Base-by-base conservation (phyloP, 768 basidiomycete species). In the Coprinopsis strossmayeri region DNA sequence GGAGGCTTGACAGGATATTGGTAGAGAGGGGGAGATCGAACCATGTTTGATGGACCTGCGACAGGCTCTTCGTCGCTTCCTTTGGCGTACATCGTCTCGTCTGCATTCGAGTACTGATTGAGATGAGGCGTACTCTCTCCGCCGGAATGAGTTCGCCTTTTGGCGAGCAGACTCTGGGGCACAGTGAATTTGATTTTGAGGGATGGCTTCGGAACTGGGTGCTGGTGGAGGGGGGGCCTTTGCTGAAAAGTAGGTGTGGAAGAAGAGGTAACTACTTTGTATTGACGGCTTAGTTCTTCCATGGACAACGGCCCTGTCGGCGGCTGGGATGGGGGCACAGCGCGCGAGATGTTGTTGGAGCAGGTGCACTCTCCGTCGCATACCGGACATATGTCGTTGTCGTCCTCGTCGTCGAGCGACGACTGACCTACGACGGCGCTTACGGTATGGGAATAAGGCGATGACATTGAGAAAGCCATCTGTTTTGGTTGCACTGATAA, bases 321-420 rank as follows among this genome's bases (percentile, higher is more conserved):
- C 25, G 53, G 48, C 10, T 25, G 52, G n/a, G 41, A 55, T 28
- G 34, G 49, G 42, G 42, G 45, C 15, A n/a, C 44, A n/a, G 35
- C 61, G 46, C 69, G 61, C 57, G 46, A 37, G 30, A 38, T 35
- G 26, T 65, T 70, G 71, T 74, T 79, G 64, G 68, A 64, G 74
- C 88, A 91, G 25, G 85, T 90, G 72, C 88, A 91, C 61, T 87
- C 82, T 61, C 85, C 83, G 73, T 91, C 89, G 86, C 88, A 91
- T 55, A 91, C 87, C 5, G 87, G 88, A 65, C 88, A 91, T 49
- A 91, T 88, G 64, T 89, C 84, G 78, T 79, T 78, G 74, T 87
- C 85, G 61, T 90, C 88, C 66, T 86, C 83, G 70, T 81, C 79
- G 67, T 76, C 71, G 51, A 45, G 60, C 55, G 55, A 57, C 53